Percentiles rank a stretch among this genome's conserved stretches.
phyloP scores from a whole-genome alignment of 768 basidiomycete species.

The Mycena filopes region DNA sequence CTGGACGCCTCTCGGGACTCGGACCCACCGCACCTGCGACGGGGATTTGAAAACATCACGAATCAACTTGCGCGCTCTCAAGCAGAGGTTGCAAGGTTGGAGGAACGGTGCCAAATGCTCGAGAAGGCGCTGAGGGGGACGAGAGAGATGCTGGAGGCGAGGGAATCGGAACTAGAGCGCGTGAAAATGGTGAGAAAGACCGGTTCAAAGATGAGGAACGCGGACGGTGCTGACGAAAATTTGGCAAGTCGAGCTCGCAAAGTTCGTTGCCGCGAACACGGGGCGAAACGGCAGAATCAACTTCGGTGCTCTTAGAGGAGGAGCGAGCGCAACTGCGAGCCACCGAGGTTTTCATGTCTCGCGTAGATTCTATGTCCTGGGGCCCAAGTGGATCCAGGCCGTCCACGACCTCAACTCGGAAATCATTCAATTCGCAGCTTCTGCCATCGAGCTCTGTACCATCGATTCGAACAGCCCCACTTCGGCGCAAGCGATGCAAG shows the following conservation, averaged over 20 bases:
- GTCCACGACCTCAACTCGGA: conserved; percentile 85
- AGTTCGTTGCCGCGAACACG: conserved; percentile 2
- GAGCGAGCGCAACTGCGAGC: conserved; percentile 67
- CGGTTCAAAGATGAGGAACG: conserved; percentile 46
- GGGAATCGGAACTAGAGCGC: conserved; percentile 70
- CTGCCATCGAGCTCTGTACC: conserved; percentile 74
- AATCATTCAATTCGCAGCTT: conserved; percentile 82
- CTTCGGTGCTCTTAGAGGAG: conserved; percentile 52
- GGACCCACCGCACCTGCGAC: conserved; percentile 57
- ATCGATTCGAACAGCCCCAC: conserved; percentile 55
- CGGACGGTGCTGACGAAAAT: conserved; percentile 38
- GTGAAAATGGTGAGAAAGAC: conserved; percentile 54
- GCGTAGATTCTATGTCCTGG: conserved; percentile 82
- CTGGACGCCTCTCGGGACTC: conserved; percentile 55
- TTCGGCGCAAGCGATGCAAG: conserved; percentile 64
- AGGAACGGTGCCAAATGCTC: conserved; percentile 71
- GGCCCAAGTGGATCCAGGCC: conserved; percentile 79
- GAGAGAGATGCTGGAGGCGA: conserved; percentile 63
- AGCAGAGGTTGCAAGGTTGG: conserved; percentile 62
- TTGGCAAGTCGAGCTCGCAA: conserved; percentile 5
- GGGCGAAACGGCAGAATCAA: conserved; percentile 37
- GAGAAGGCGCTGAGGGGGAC: conserved; percentile 75
- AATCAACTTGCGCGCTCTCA: conserved; percentile 65
- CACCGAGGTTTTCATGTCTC: conserved; percentile 75
- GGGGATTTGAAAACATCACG: conserved; percentile 67